Percentiles rank a stretch among this genome's conserved stretches.
Evolutionary conservation across 371 early-diverging fungal genomes (phyloP).

Genomic region (Pancytospora philotis): DNA sequence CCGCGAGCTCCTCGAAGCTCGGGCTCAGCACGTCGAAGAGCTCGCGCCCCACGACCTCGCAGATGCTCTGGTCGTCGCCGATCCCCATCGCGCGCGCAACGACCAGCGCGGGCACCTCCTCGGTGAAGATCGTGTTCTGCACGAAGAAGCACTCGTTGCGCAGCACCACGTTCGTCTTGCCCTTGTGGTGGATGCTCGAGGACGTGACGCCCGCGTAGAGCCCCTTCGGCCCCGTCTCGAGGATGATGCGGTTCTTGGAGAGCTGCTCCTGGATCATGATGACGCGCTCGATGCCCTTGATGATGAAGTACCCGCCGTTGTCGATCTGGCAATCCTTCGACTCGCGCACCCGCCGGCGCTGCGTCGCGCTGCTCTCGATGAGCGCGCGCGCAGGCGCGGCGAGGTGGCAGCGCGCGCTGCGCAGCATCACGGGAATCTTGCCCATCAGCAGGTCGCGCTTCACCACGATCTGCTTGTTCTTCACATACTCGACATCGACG

Average conservation of each 20-base stretch:
- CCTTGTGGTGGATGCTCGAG: constrained; percentile 88
- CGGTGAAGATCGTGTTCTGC: constrained; percentile 77
- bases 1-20: constrained; percentile 74
- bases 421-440: constrained; percentile 94
- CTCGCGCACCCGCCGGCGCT: constrained; percentile 66
- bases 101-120: constrained; percentile 73
- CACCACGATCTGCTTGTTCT: constrained; percentile 72
- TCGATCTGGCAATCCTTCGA: constrained; percentile 91
- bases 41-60: constrained; percentile 72
- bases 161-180: constrained; percentile 76
- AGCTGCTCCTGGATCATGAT: constrained; percentile 98
- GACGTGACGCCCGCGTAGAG: constrained; percentile 71
- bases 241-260: constrained; percentile 98
- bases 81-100: constrained; percentile 65
- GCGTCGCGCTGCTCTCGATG: constrained; percentile 63
- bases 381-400: not conserved
- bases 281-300: constrained; percentile 93
- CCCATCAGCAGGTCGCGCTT: constrained; percentile 79
- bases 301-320: constrained; percentile 97
- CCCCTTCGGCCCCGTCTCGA: constrained; percentile 78
- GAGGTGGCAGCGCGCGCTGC: constrained; percentile 71
- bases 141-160: constrained; percentile 69
- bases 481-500: constrained; percentile 90
- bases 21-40: constrained; percentile 72
- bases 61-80: constrained; percentile 82